Conservation (phyloP, 257 asterid genomes). For the Datura wrightii region DNA sequence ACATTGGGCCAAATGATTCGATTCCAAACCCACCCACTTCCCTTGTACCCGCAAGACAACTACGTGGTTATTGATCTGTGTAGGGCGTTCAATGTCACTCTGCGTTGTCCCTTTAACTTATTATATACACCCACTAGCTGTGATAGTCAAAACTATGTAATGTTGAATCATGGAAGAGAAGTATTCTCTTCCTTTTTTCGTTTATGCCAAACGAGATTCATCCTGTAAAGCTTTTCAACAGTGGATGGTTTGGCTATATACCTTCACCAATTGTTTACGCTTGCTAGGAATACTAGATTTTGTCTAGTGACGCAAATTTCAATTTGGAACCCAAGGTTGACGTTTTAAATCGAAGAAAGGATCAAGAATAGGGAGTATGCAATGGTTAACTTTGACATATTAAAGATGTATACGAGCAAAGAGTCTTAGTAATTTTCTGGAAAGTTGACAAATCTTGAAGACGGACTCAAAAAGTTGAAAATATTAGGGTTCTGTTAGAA, state of each 20-base stretch:
- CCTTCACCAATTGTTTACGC: not conserved
- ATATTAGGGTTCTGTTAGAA: not conserved
- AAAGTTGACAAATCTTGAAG: not conserved
- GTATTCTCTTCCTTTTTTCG: not conserved
- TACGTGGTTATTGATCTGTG: conserved; percentile 37
- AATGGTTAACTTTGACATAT: not conserved
- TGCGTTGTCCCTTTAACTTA: not conserved
- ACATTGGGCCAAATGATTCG: conserved; percentile 66
- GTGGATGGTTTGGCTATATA: not conserved
- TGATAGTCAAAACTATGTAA: not conserved
- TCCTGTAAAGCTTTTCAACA: not conserved
- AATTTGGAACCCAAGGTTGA: not conserved
- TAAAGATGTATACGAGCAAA: not conserved
- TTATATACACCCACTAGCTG: not conserved
- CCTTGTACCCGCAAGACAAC: conserved; percentile 46
- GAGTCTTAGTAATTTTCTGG: not conserved
- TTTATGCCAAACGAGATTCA: not conserved
- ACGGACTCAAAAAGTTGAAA: not conserved
- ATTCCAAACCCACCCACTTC: conserved; percentile 56
- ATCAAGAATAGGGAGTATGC: not conserved
- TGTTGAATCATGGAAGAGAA: not conserved
- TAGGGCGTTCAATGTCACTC: not conserved
- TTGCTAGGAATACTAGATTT: not conserved
- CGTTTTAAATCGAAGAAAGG: not conserved
- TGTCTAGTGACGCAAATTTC: not conserved